Evolutionary conservation across 2,329 filamentous ascomycete genomes (phyloP), one percentile per base, ranked within the genome.

Genomic region (Xylaria sp.): DNA sequence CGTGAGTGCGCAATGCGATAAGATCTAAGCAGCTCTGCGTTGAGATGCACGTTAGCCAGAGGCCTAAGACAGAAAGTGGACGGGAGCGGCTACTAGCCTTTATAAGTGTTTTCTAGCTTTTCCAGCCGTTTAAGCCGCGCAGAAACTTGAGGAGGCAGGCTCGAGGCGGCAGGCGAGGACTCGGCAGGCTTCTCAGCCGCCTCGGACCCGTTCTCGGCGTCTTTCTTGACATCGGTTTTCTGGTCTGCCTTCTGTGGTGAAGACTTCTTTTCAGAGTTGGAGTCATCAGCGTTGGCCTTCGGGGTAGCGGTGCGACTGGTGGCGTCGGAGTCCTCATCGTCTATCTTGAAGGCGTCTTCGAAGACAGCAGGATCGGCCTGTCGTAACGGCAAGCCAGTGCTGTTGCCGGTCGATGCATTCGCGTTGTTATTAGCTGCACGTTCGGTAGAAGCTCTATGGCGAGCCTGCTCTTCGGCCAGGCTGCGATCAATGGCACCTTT

Each of bases 1-100:
- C 92, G 87, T 59, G 90, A 85, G 76, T 99, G 93, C 16, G 94
- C 94, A 65, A 92, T 87, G 63, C 92, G 86, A 75, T 99, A 99
- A 7, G 93, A 96, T 59, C 91, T 88, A 54, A 97, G 80, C 0
- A 99, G 80, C 70, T 97, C 93, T 91, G 46, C 44, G 30, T 42
- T 7, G 59, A 57, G 55, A 34, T 2, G 9, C 13, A 11, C 10
- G 8, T 58, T 59, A 57, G 63, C 55, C 44, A 56, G 59, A 51
- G 61, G 48, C 42, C 52, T 11, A 23, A 54, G 34, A 34, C 39
- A 46, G 19, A 49, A 47, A 54, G 3, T 19, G 16, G 23, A 51
- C n/a, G 18, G 10, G 1, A 51, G 46, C 50, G 49, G 18, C 37
- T 59, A 63, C 74, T 49, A 79, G 92, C 90, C 91, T 71, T 90